Percentiles rank a stretch among this genome's conserved stretches.
phyloP scores from a whole-genome alignment of 164 flowering plant species.

The Sedum album region DNA sequence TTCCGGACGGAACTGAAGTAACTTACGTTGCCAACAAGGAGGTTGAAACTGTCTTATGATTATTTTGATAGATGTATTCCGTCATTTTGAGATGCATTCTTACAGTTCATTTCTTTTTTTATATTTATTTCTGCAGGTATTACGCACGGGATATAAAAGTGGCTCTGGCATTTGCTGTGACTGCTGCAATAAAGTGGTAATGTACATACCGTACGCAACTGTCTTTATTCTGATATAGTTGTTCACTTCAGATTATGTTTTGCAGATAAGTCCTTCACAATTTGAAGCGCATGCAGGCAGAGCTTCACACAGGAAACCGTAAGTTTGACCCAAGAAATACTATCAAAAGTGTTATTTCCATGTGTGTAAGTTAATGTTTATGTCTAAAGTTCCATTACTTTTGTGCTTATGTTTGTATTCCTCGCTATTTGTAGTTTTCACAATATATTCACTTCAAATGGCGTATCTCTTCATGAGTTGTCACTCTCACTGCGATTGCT shows the following conservation, averaged over 20 bases:
- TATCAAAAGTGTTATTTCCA: neutral
- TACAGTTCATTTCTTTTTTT: neutral
- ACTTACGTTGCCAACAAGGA: conserved; percentile 64
- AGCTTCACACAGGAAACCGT: conserved; percentile 87
- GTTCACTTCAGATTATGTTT: conserved; percentile 19
- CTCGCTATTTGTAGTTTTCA: conserved; percentile 45
- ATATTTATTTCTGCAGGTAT: conserved; percentile 32
- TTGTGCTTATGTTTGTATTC: conserved; percentile 7
- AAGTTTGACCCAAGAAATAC: conserved; percentile 23
- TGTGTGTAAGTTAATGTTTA: neutral
- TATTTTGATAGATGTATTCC: neutral
- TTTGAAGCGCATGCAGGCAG: conserved; percentile 99
- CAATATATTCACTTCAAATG: conserved; percentile 81
- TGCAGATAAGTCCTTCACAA: conserved; percentile 83
- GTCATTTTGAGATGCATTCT: neutral
- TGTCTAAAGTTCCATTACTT: neutral
- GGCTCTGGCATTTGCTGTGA: conserved; percentile 63
- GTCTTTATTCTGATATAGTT: conserved; percentile 1
- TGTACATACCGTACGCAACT: neutral
- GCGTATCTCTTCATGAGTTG: conserved; percentile 85
- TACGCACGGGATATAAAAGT: conserved; percentile 59
- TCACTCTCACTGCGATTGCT: conserved; percentile 29
- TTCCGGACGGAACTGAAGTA: conserved; percentile 84
- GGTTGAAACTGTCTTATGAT: conserved; percentile 21
- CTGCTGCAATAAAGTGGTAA: conserved; percentile 70